Evolutionary conservation across 257 asterid species (phyloP).

Genomic region (Solanum gracilifrons): DNA sequence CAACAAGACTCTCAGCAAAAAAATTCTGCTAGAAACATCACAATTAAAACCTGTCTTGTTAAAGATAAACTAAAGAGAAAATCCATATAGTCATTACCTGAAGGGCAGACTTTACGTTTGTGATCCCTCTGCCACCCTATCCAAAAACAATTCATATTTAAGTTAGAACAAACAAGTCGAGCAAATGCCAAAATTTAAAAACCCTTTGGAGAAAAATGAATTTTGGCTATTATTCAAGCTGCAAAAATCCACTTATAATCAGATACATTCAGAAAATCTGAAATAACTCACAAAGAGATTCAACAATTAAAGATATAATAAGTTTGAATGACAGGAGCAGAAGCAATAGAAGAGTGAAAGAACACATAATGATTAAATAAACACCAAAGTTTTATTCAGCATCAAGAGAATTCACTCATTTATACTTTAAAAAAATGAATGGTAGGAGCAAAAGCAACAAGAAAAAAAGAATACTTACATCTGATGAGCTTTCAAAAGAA

Average conservation of each 20-base stretch:
- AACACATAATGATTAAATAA: neutral
- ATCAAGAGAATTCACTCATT: neutral
- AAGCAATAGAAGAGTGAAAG: neutral
- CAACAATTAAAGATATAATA: neutral
- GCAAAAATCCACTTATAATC: neutral
- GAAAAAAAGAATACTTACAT: slow-evolving; percentile 48
- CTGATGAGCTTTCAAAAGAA: slow-evolving; percentile 56
- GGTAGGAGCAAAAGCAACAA: neutral
- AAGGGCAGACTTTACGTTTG: slow-evolving; percentile 72
- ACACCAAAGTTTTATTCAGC: neutral
- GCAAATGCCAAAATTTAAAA: neutral
- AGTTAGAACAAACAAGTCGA: neutral
- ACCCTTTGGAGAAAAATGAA: neutral
- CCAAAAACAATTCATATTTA: neutral
- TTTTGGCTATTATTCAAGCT: neutral
- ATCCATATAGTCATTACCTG: slow-evolving; percentile 36
- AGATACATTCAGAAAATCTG: neutral
- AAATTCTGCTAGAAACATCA: slow-evolving; percentile 44
- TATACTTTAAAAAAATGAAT: neutral
- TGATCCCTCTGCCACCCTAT: slow-evolving; percentile 91
- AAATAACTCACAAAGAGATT: neutral
- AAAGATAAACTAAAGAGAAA: neutral
- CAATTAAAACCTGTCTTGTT: neutral
- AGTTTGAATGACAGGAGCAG: neutral
- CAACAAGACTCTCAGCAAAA: slow-evolving; percentile 79